These are phyloP conservation scores for Sugiyamaella smithiae DNA, from an alignment of 805 yeast species.

Conservation along the genomic window DNA sequence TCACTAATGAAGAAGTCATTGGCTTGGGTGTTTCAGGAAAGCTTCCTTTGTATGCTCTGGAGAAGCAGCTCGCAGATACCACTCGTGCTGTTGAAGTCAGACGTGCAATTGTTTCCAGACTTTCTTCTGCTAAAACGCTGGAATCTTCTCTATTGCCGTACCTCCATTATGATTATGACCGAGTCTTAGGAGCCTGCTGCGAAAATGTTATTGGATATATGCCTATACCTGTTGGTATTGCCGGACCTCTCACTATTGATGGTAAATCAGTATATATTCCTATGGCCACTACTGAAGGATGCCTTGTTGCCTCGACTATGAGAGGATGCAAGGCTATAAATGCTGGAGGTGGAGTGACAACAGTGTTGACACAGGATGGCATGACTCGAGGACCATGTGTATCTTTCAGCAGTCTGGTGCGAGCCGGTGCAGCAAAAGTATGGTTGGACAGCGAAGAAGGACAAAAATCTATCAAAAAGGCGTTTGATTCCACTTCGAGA, in stretches of 20 bases:
- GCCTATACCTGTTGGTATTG: conserved; percentile 97
- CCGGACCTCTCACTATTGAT: conserved; percentile 93
- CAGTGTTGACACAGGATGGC: conserved; percentile 92
- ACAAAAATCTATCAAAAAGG: conserved; percentile 71
- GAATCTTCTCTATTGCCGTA: conserved; percentile 74
- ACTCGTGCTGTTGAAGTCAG: conserved; percentile 92
- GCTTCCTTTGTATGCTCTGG: conserved; percentile 89
- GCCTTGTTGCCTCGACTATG: conserved; percentile 97
- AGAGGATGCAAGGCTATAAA: conserved; percentile 98
- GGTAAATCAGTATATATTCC: conserved; percentile 88
- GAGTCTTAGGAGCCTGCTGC: conserved; percentile 98
- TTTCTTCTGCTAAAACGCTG: conserved; percentile 79
- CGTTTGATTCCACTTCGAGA: conserved; percentile 94
- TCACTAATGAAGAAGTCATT: conserved; percentile 72
- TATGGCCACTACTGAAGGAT: conserved; percentile 99
- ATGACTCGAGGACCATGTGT: conserved; percentile 99
- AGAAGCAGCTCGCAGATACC: conserved; percentile 83
- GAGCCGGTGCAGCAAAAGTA: conserved; percentile 92
- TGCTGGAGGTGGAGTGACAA: conserved; percentile 92
- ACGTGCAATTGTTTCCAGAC: conserved; percentile 82
- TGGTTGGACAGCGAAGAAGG: conserved; percentile 98
- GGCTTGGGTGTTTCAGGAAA: conserved; percentile 69
- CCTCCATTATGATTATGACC: conserved; percentile 80
- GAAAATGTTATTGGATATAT: conserved; percentile 96
- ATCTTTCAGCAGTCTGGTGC: conserved; percentile 69